Percentiles rank a stretch among this genome's conserved stretches.
These are phyloP conservation scores for Plantago ovata DNA, from an alignment of 257 asterid species.

Conservation along the genomic window DNA sequence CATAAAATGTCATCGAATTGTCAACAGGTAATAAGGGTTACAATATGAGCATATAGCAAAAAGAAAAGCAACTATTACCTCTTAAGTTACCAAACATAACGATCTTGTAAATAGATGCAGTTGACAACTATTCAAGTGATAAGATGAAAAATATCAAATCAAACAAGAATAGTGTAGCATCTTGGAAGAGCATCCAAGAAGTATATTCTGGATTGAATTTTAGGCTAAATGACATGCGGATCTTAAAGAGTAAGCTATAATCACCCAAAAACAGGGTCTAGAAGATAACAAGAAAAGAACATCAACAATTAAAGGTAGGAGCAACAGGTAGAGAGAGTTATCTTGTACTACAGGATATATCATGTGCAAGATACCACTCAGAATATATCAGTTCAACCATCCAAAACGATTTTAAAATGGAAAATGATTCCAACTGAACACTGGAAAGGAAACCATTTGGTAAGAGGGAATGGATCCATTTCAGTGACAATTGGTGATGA, in stretches of 20 bases:
- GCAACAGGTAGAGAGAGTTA: not conserved
- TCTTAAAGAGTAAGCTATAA: slow-evolving; percentile 7
- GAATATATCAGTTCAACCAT: not conserved
- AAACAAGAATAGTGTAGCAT: slow-evolving; percentile 5
- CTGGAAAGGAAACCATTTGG: no score
- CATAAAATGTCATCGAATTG: not conserved
- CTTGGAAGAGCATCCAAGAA: slow-evolving; percentile 11
- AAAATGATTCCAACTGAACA: no score
- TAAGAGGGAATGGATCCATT: no score
- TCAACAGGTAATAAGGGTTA: not conserved
- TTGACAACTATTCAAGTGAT: slow-evolving; percentile 4
- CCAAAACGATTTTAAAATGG: no score
- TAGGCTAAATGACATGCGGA: not conserved
- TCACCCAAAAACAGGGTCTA: not conserved
- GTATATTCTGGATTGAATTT: not conserved
- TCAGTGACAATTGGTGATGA: no score
- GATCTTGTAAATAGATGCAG: not conserved
- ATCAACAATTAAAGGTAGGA: not conserved
- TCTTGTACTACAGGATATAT: no score
- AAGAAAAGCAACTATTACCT: slow-evolving; percentile 4
- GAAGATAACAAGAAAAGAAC: not conserved
- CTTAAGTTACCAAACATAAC: not conserved
- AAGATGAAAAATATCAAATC: slow-evolving; percentile 3
- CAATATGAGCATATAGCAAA: slow-evolving; percentile 5
- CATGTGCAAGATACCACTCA: not conserved